Conservation (phyloP, 768 basidiomycete genomes). For the Filobasidium wieringae region DNA sequence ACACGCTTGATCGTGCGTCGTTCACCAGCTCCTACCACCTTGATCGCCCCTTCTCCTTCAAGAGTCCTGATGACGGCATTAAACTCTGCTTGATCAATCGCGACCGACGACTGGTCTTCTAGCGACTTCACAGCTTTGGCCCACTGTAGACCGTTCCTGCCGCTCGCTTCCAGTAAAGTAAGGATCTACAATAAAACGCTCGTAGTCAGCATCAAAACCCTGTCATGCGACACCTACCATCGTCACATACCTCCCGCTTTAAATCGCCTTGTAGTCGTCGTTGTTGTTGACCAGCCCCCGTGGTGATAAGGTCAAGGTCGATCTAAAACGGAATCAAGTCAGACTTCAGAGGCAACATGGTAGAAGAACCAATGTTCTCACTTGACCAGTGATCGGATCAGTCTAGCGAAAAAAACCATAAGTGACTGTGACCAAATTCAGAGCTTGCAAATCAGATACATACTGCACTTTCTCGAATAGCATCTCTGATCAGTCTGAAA, state of each 20-base stretch:
- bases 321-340: too few relatives aligned
- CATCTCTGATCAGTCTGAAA: constrained; percentile 87
- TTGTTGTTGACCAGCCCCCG: constrained; percentile 79
- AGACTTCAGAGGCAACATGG: too few relatives aligned
- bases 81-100: constrained; percentile 70
- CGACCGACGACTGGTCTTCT: constrained; percentile 71
- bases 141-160: constrained; percentile 17
- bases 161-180: constrained; percentile 25
- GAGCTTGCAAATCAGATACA: constrained; percentile 13
- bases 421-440: not conserved
- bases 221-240: too few relatives aligned
- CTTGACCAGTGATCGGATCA: constrained; percentile 85
- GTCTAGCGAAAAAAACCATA: constrained; percentile 41
- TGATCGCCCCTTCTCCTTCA: constrained; percentile 75
- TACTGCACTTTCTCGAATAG: constrained; percentile 60
- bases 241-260: constrained; percentile 54
- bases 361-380: too few relatives aligned
- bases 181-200: constrained; percentile 14
- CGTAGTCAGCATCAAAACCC: not conserved
- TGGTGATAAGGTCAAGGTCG: constrained; percentile 89
- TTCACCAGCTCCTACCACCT: constrained; percentile 77
- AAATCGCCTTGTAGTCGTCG: constrained; percentile 79
- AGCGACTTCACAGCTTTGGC: constrained; percentile 37
- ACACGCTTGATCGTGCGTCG: constrained; percentile 54
- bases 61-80: constrained; percentile 40